Conservation (phyloP, 129 eudicot genomes). For the Helianthus annuus region HanXRQr2.0-SUNRISE NC_035438.2:37731645-37732144, state of each 20-base stretch:
- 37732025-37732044: no score
- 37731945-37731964: neutral
- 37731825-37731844: neutral
- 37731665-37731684: slow-evolving; percentile 15
- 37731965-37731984: neutral
- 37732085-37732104: neutral
- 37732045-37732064: no score
- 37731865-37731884: no score
- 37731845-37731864: neutral
- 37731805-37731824: slow-evolving; percentile 26
- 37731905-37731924: slow-evolving; percentile 20
- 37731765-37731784: neutral
- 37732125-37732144: slow-evolving; percentile 19
- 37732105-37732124: neutral
- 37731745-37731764: neutral
- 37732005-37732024: no score
- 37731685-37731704: neutral
- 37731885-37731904: neutral
- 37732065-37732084: neutral
- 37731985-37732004: neutral
- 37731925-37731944: neutral
- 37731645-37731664: slow-evolving; percentile 20
- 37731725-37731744: neutral
- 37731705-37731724: slow-evolving; percentile 10
- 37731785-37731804: slow-evolving; percentile 12